These are phyloP conservation scores for Aspergillus hancockii DNA, from an alignment of 495 filamentous ascomycete species.

Conservation along the genomic window DNA sequence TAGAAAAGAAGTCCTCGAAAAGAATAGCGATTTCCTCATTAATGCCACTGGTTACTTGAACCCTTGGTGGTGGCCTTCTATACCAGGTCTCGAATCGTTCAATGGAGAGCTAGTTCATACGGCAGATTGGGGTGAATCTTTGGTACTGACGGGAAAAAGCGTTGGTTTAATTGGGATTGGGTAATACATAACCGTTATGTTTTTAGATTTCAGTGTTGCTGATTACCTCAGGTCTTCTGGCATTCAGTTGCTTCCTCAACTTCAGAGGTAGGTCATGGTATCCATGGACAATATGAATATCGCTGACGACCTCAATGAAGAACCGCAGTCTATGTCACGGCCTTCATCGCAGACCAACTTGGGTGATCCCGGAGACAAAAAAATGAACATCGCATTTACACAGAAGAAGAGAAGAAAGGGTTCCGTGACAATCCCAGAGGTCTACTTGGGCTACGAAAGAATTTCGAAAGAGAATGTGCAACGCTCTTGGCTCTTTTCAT, in stretches of 20 bases:
- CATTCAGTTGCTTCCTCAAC: background rate
- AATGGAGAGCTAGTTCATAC: conserved; percentile 47
- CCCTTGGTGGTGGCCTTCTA: conserved; percentile 44
- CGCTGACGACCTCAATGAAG: conserved; percentile 52
- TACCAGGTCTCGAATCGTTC: conserved; percentile 46
- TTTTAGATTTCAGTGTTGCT: no score
- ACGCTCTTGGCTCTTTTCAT: conserved; percentile 3
- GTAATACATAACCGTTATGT: background rate
- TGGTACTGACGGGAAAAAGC: conserved; percentile 34
- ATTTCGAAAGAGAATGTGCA: background rate
- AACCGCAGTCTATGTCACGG: conserved; percentile 20
- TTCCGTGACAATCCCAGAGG: conserved; percentile 31
- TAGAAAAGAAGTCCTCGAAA: conserved; percentile 26
- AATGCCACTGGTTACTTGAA: conserved; percentile 51
- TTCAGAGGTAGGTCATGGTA: background rate
- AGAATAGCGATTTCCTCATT: conserved; percentile 51
- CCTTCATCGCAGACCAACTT: background rate
- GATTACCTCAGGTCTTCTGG: no score
- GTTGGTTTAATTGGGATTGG: conserved; percentile 49
- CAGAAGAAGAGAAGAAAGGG: conserved; percentile 31
- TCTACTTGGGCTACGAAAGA: background rate
- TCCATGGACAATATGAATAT: conserved; percentile 47
- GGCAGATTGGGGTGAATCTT: conserved; percentile 38
- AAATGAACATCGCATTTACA: conserved; percentile 22
- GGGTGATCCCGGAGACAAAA: background rate